Evolutionary conservation across 305 asterid genomes (phyloP), one percentile per base, ranked within the genome.

Genomic region (Withania somnifera): DNA sequence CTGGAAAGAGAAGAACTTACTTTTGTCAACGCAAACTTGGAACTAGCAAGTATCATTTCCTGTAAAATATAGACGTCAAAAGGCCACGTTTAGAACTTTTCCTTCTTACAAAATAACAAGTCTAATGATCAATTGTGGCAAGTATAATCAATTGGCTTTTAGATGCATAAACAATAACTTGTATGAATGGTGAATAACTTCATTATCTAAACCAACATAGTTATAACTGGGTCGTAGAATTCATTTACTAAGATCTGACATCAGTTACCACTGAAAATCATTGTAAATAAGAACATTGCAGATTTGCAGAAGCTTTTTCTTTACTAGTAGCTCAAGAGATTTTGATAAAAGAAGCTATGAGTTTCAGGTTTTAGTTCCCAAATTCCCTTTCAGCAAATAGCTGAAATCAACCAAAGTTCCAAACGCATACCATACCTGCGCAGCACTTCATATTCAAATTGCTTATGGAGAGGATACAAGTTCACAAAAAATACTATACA

Each of bases 11-110:
- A 42, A 58, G 47, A 82, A 86, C 90, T 84, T 85, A 93, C 99
- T 84, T 88, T 90, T 79, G 68, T 69, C 78, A 85, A 81, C 28
- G 91, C 88, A 82, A 73, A 61, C 82, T 86, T 87, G 71, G 97
- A 89, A 87, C 97, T 92, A 32, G 97, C 94, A 86, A 94, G 97
- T 82, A 95, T 93, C 93, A 94, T 89, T 78, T 95, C 99, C 99
- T 95, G 95, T 80, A 60, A 84, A 82, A 52, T 58, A 69, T 61
- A 67, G 87, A 77, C 81, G n/a, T 64, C 32, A 63, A 56, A 83
- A 28, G 30, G 50, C 11, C 50, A 76, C 19, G 2, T 51, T 51
- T 30, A 76, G 10, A 51, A 28, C 0, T 1, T 53, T 51, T 52
- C 50, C 80, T 51, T 47, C 80, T 51, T 76, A 76, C 80, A 76